These are phyloP conservation scores for Laguncularia racemosa DNA, from an alignment of 345 rosid genomes.

Conservation along the genomic window DNA sequence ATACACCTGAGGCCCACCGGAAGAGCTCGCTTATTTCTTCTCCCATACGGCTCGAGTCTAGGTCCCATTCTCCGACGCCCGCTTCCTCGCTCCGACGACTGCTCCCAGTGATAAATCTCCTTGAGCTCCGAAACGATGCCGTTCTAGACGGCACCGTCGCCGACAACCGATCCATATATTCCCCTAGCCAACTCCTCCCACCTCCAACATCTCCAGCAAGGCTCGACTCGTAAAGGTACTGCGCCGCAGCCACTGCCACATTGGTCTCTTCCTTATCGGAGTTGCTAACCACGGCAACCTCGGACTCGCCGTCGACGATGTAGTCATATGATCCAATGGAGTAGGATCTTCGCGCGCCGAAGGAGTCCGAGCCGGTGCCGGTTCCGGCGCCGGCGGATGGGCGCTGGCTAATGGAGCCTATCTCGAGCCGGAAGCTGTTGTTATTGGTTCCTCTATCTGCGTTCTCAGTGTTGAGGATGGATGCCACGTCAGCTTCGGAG, in stretches of 20 bases:
- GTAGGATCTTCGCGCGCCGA: slow-evolving; percentile 43
- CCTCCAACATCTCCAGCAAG: slow-evolving; percentile 51
- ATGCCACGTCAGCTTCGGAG: slow-evolving; percentile 53
- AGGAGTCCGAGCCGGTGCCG: slow-evolving; percentile 10
- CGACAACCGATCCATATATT: slow-evolving; percentile 75
- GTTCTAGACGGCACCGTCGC: slow-evolving; percentile 60
- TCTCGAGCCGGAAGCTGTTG: slow-evolving; percentile 76
- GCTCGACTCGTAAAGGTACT: slow-evolving; percentile 16
- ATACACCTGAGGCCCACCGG: slow-evolving; percentile 87
- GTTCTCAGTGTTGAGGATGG: slow-evolving; percentile 22
- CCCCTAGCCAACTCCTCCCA: slow-evolving; percentile 78
- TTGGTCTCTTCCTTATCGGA: slow-evolving; percentile 47
- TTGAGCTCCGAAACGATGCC: slow-evolving; percentile 66
- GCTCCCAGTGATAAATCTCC: slow-evolving; percentile 71
- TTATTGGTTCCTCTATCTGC: slow-evolving; percentile 3
- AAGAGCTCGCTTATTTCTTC: slow-evolving; percentile 90
- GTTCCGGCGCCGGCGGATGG: slow-evolving; percentile 15
- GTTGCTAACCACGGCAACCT: slow-evolving; percentile 36
- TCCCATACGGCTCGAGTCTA: slow-evolving; percentile 53
- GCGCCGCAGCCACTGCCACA: slow-evolving; percentile 14
- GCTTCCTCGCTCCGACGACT: slow-evolving; percentile 60
- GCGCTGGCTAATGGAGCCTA: slow-evolving; percentile 76
- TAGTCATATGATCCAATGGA: slow-evolving; percentile 85
- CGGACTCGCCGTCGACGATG: slow-evolving; percentile 65
- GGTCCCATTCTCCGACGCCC: slow-evolving; percentile 43